Conservation (phyloP, 352 stramenopile genomes). For the Phytophthora pluvialis region DNA sequence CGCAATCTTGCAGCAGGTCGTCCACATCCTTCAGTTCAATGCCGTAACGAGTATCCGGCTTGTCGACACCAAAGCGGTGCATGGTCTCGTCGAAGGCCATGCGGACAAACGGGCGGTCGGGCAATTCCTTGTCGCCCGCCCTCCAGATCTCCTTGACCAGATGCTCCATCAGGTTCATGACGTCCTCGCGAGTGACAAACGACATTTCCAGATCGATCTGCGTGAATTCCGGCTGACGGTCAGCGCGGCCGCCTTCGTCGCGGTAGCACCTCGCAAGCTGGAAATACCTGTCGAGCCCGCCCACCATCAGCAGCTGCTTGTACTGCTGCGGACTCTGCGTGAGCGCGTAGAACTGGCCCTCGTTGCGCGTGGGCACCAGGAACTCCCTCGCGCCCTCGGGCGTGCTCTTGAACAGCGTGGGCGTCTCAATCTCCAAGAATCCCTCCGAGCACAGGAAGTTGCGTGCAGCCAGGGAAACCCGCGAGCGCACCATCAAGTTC, state of each 20-base stretch:
- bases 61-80: conserved; percentile 85
- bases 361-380: conserved; percentile 75
- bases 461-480: conserved; percentile 71
- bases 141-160: conserved; percentile 77
- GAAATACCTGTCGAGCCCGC: conserved; percentile 89
- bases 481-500: conserved; percentile 80
- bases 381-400: conserved; percentile 89
- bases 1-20: conserved; percentile 42
- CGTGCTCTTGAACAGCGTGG: conserved; percentile 89
- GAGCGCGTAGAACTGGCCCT: conserved; percentile 85
- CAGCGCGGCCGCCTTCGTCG: conserved; percentile 86
- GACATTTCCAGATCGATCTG: conserved; percentile 93
- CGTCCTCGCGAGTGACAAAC: conserved; percentile 75
- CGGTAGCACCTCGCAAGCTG: conserved; percentile 91
- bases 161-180: conserved; percentile 80
- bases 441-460: conserved; percentile 73
- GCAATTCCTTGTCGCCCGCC: conserved; percentile 51
- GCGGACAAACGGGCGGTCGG: conserved; percentile 50
- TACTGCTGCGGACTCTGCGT: conserved; percentile 93
- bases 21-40: conserved; percentile 72
- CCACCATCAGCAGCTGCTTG: conserved; percentile 93
- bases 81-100: conserved; percentile 84
- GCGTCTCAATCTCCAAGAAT: conserved; percentile 91
- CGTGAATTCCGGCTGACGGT: conserved; percentile 92
- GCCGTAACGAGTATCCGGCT: conserved; percentile 83